Base-by-base conservation (phyloP, 768 basidiomycete species). In the Suillus alpinus region DNA sequence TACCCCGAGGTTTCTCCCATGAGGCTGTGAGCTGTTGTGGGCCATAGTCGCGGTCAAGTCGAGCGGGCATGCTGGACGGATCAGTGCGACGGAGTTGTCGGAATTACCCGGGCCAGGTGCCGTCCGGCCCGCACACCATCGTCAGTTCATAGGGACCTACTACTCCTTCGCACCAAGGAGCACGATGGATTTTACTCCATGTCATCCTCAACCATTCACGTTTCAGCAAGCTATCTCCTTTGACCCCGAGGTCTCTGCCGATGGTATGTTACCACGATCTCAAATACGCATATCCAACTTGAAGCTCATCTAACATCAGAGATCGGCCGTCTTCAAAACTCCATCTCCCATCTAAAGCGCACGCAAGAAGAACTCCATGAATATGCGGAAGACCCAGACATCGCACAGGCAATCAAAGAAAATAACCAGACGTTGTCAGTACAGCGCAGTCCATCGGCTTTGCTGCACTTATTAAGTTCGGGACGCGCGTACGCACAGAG, bases 141-240 rank as follows among this genome's bases (percentile, higher is more conserved):
- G 8, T 32, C 4, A 32, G 32, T 23, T 46, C 44, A 46, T 46
- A 36, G 36, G 23, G 12, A 3, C n/a, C 43, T 49, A 49, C 46
- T 23, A 4, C 46, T 2, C 5, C 36, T 12, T 36, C 36, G 26
- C 23, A 26, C 23, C 46, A 29, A 49, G 26, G 26, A 49, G 3
- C 44, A 46, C 23, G 43, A 88, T 90, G 88, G 86, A 89, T 47
- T 91, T 85, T 72, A 76, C 65, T 51, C 87, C 89, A 39, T 84
- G 82, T 44, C 85, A 88, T 73, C 64, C 78, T 10, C 92, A 94
- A 65, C 92, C 92, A 1, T 94, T 93, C 72, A 84, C 89, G 6
- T 69, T 91, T 37, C 67, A 74, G 39, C 83, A 92, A 65, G 91
- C 89, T 0, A 74, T 83, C 32, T 75, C 73, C 16, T 77, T 94